phyloP scores from a whole-genome alignment of 129 eudicot genomes.

The Helianthus tuberosus region DNA sequence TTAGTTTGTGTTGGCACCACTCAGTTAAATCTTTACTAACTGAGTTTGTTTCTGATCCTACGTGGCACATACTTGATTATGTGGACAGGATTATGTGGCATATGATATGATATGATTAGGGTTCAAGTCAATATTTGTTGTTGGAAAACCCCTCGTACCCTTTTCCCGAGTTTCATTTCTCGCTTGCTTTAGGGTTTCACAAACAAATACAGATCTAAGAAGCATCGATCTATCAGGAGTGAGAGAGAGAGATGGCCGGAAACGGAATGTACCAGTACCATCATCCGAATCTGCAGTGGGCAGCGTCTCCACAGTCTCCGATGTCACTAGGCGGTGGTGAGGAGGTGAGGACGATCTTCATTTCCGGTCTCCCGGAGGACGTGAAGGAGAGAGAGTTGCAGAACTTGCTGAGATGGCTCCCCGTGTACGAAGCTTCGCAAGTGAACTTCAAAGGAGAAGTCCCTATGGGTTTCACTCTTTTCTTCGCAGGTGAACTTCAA shows the following conservation, averaged over 20 bases:
- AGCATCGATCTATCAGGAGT: too few species aligned
- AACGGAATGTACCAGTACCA: slow-evolving; percentile 18
- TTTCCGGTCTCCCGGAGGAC: slow-evolving; percentile 89
- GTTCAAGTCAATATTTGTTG: too few species aligned
- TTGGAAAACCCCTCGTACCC: too few species aligned
- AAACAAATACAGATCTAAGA: not conserved
- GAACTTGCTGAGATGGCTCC: slow-evolving; percentile 88
- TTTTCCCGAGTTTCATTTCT: not conserved
- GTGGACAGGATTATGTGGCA: too few species aligned
- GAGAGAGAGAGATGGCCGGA: slow-evolving; percentile 9
- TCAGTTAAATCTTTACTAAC: too few species aligned
- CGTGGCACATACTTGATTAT: too few species aligned
- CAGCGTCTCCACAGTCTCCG: slow-evolving; percentile 54
- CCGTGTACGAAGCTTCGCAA: slow-evolving; percentile 97
- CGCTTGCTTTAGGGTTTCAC: not conserved
- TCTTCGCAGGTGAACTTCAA: too few species aligned
- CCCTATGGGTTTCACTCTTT: slow-evolving; percentile 93
- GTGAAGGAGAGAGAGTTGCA: slow-evolving; percentile 92
- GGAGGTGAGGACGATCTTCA: slow-evolving; percentile 89
- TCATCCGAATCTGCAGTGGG: slow-evolving; percentile 58
- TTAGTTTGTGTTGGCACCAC: too few species aligned
- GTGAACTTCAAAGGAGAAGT: slow-evolving; percentile 85
- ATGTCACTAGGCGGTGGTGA: slow-evolving; percentile 55
- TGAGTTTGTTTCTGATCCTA: too few species aligned
- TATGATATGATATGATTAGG: too few species aligned